A percentile compares a stretch with the other conserved stretches of the same genome.
phyloP scores from a whole-genome alignment of 2,329 filamentous ascomycete genomes.

The Lithohypha guttulata region DNA sequence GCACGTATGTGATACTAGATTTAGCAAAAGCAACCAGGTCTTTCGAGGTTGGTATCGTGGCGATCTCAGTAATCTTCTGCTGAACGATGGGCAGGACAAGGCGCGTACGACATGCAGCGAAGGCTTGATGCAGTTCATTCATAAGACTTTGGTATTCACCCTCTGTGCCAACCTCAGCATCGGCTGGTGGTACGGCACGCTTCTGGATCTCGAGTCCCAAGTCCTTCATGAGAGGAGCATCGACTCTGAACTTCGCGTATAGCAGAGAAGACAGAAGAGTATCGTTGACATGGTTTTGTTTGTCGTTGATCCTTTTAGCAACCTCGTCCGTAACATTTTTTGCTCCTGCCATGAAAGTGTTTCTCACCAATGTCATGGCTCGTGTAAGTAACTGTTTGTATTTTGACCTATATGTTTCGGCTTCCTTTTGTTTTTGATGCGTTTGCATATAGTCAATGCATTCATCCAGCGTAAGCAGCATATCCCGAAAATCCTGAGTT shows the following conservation, averaged over 20 bases:
- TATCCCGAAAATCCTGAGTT: slow-evolving; percentile 73
- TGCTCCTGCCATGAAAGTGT: slow-evolving; percentile 53
- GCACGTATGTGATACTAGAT: slow-evolving; percentile 53
- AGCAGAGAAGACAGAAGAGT: slow-evolving; percentile 60
- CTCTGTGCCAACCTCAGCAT: slow-evolving; percentile 47
- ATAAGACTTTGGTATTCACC: slow-evolving; percentile 56
- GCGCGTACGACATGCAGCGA: slow-evolving; percentile 47
- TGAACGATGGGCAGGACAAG: slow-evolving; percentile 52
- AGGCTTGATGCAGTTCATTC: slow-evolving; percentile 55
- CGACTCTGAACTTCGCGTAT: slow-evolving; percentile 60
- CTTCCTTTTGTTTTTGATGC: slow-evolving; percentile 76
- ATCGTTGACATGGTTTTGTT: slow-evolving; percentile 50
- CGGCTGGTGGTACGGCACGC: slow-evolving; percentile 49
- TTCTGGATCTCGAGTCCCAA: slow-evolving; percentile 59
- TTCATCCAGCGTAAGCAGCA: slow-evolving; percentile 75
- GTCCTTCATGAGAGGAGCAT: slow-evolving; percentile 53
- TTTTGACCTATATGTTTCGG: slow-evolving; percentile 74
- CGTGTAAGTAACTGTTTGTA: slow-evolving; percentile 72
- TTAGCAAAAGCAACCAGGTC: slow-evolving; percentile 56
- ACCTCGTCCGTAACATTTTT: slow-evolving; percentile 53
- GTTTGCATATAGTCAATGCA: slow-evolving; percentile 87
- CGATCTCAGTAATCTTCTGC: slow-evolving; percentile 47
- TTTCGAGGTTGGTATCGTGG: slow-evolving; percentile 48
- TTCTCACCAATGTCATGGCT: slow-evolving; percentile 55
- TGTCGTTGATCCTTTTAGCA: slow-evolving; percentile 52